A percentile compares a stretch with the other conserved stretches of the same genome.
phyloP scores from a whole-genome alignment of 345 rosid species.

The Pistacia vera region DNA sequence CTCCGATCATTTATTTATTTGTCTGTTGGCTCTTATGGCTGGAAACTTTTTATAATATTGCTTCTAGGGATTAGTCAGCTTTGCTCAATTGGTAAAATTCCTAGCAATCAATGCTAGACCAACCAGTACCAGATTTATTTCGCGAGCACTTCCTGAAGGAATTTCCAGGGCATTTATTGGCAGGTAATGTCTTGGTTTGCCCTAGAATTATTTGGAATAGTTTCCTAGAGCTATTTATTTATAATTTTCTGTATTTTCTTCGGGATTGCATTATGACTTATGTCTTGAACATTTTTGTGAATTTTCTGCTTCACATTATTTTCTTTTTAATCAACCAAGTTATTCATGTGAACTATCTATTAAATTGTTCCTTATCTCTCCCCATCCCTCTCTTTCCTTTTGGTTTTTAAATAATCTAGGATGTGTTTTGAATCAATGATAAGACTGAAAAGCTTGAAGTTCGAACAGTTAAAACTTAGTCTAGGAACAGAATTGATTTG shows the following conservation, averaged over 20 bases:
- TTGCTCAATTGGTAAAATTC: constrained; percentile 92
- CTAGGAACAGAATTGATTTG: not conserved
- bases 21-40: constrained; percentile 1
- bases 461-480: not conserved
- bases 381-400: not conserved
- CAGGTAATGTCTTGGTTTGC: constrained; percentile 53
- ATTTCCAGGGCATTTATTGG: constrained; percentile 93
- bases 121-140: constrained; percentile 75
- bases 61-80: constrained; percentile 94
- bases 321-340: not conserved
- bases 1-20: constrained; percentile 12
- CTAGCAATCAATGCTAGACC: constrained; percentile 89
- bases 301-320: not conserved
- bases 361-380: not conserved
- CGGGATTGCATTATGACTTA: not conserved
- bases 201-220: not conserved
- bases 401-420: not conserved
- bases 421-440: not conserved
- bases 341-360: not conserved
- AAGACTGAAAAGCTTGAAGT: not conserved
- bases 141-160: constrained; percentile 88
- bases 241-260: not conserved
- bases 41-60: constrained; percentile 31
- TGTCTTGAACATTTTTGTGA: no score
- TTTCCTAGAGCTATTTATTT: not conserved